phyloP scores from a whole-genome alignment of 495 filamentous ascomycete genomes.

The Aspergillus asperescens region DNA sequence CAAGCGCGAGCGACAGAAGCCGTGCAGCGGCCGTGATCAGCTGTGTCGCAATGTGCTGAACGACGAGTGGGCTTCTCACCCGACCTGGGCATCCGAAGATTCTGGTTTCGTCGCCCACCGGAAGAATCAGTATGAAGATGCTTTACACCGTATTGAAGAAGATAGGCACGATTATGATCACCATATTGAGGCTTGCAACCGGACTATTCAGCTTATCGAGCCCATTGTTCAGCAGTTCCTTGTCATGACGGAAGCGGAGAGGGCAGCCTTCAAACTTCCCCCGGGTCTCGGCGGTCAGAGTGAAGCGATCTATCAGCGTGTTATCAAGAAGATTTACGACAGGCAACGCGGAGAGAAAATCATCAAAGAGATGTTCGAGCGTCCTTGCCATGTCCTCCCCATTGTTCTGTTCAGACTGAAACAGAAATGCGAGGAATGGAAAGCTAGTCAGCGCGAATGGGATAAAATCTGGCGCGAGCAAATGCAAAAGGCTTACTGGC shows the following conservation, averaged over 20 bases:
- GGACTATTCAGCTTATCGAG: constrained; percentile 91
- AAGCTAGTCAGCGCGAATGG: constrained; percentile 90
- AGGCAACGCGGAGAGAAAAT: constrained; percentile 75
- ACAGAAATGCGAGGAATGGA: constrained; percentile 94
- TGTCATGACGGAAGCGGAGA: constrained; percentile 64
- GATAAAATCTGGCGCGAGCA: constrained; percentile 97
- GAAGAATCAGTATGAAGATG: constrained; percentile 92
- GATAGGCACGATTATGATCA: constrained; percentile 98
- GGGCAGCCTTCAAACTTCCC: constrained; percentile 67
- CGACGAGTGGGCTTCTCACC: constrained; percentile 97
- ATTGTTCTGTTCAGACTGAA: constrained; percentile 82
- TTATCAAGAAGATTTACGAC: constrained; percentile 98
- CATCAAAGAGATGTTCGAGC: constrained; percentile 71
- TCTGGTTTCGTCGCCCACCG: constrained; percentile 96
- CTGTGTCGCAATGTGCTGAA: constrained; percentile 89
- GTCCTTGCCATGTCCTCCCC: constrained; percentile 78
- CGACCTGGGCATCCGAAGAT: constrained; percentile 98
- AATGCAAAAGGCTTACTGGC: constrained; percentile 86
- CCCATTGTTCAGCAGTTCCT: constrained; percentile 86
- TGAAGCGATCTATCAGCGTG: constrained; percentile 90
- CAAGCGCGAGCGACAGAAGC: constrained; percentile 77
- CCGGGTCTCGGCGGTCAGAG: constrained; percentile 85
- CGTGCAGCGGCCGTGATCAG: constrained; percentile 89
- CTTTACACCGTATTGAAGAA: constrained; percentile 92
- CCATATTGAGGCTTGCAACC: constrained; percentile 88